Evolutionary conservation across 768 basidiomycete species (phyloP), one percentile per base, ranked within the genome.

Genomic region (Mycena capillaripes): DNA sequence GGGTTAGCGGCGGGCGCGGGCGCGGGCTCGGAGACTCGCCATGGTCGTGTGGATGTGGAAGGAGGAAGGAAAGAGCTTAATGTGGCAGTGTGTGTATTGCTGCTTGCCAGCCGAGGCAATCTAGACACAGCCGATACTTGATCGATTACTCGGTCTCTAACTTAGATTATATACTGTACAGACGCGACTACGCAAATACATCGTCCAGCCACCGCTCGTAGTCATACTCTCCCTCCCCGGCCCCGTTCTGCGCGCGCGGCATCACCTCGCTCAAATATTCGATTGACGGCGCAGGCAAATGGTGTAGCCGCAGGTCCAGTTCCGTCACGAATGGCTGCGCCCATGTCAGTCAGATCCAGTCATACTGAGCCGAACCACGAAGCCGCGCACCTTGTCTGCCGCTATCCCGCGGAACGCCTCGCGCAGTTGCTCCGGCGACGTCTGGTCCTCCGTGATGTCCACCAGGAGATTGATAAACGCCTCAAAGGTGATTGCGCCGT

Each of bases 391-490:
- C 90, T 98, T 98, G 79, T 96, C 93, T 12, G 86, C 89, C 1
- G 97, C 96, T 19, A 98, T 94, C 4, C 94, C 94, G 32, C 95
- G 92, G 90, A 99, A 99, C 2, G 97, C 91, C 69, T 96, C 96
- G 23, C 94, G 91, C 75, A 99, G 88, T 78, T 98, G 97, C 46
- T 97, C 96, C 0, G 93, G 89, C 4, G 97, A 94, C 4, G 95
- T 96, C 67, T 98, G 95, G 79, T 99, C 98, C 83, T 99, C 97
- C 32, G 91, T 97, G 71, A 98, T 97, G 30, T 96, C 96, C 63
- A 97, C 95, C 83, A 99, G 83, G 72, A 98, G 91, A 71, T 97
- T 95, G 76, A 98, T 95, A 79, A 97, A 98, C 2, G 97, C 96
- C 79, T 98, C 95, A 79, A 94, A 98, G 0, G 92, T 95, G 23